Percentiles rank a stretch among this genome's conserved stretches.
Conservation (phyloP, 257 asterid genomes). For the Thymus mandschuricus region DNA sequence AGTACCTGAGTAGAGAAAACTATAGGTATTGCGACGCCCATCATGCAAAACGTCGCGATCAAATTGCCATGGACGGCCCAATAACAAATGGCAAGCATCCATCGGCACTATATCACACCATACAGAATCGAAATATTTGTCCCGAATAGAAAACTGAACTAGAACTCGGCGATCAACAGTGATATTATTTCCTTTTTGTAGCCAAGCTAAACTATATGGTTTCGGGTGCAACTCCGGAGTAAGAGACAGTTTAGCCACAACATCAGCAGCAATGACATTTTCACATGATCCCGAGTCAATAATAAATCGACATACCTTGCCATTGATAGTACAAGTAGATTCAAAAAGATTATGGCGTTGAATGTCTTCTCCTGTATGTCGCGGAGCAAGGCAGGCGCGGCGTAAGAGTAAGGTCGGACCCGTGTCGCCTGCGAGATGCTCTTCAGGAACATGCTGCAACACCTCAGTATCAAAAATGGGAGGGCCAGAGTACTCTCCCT, state of each 20-base stretch:
- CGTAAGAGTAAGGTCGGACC: not conserved
- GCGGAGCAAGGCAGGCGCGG: not conserved
- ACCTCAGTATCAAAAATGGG: not conserved
- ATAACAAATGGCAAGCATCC: not conserved
- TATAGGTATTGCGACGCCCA: no score
- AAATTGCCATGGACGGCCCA: not conserved
- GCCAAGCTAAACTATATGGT: not conserved
- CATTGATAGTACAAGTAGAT: not conserved
- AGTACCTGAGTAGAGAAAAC: no score
- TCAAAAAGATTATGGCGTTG: not conserved
- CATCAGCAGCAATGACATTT: not conserved
- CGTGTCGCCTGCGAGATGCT: not conserved
- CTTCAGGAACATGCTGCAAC: not conserved
- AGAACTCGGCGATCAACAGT: not conserved
- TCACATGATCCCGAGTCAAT: not conserved
- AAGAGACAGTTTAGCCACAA: not conserved
- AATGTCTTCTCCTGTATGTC: not conserved
- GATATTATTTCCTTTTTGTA: not conserved
- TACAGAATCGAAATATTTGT: not conserved
- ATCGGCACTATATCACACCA: not conserved
- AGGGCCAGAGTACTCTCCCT: not conserved
- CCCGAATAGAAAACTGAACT: not conserved
- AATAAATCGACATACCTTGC: not conserved
- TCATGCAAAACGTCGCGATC: not conserved
- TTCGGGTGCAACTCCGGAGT: not conserved